Evolutionary conservation across 345 rosid genomes (phyloP), one percentile per base, ranked within the genome.

Genomic region (Stellera chamaejasme): DNA sequence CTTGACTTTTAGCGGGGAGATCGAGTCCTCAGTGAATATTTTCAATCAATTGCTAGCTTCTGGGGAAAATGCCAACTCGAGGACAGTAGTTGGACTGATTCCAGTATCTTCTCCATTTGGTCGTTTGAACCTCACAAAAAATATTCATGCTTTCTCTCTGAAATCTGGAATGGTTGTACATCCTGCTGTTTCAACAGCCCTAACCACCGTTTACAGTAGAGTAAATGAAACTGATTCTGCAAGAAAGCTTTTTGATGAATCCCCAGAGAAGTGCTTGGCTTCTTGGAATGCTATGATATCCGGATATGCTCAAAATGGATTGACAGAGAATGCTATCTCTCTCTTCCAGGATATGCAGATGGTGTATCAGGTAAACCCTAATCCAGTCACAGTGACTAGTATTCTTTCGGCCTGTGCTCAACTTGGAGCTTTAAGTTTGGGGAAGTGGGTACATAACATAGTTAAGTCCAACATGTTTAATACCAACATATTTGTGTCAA

Each of bases 201-300:
- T 84, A 42, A 73, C 63, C 9, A 79, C 91, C 13, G 84, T 66
- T 19, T 84, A 79, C 44, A 59, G 76, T 46, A 79, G 82, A 74
- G 65, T 79, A 64, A 77, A 79, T 69, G 83, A 79, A 65, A 77
- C 79, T 56, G 67, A 73, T 65, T 50, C 55, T 36, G 87, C 91
- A 1, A 55, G 75, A 26, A 43, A 61, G 46, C 69, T 77, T 47
- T 84, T 84, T 45, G 72, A 81, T 27, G 79, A 77, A 65, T 69
- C 85, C n/a, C 59, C 54, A 0, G 80, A 81, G 57, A 84, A 73
- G 69, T 69, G 73, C 51, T 61, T 76, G 62, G 85, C 87, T 26
- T 77, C 83, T 45, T 84, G 91, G 91, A 81, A 81, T 68, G 79
- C 91, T 58, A 81, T 84, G 81, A 77, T 84, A 44, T 61, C 91